Evolutionary conservation across 2,329 filamentous ascomycete genomes (phyloP).

Genomic region (Fusarium sulawesiense): DNA sequence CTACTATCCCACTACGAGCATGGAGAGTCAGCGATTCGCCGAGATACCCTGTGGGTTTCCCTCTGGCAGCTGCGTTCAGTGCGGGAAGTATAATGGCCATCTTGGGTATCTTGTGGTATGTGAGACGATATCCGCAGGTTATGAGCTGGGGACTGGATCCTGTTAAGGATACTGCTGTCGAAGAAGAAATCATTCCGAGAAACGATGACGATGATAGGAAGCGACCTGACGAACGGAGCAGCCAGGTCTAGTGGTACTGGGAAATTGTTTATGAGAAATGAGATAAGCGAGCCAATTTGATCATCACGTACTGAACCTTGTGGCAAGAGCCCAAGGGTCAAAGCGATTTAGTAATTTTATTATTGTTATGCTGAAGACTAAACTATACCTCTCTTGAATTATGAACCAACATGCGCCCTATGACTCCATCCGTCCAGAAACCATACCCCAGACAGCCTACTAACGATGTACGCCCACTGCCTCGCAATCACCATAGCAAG

Average conservation of each 20-base stretch:
- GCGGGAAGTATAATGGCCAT: slow-evolving; percentile 38
- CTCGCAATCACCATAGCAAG: not conserved
- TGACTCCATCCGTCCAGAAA: not conserved
- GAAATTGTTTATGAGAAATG: not conserved
- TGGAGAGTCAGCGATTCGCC: slow-evolving; percentile 42
- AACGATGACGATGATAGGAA: slow-evolving; percentile 8
- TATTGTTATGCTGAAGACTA: no score
- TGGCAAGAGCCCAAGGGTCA: no score
- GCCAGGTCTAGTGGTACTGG: not conserved
- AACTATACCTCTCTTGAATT: no score
- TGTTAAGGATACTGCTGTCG: not conserved
- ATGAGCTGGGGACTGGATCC: slow-evolving; percentile 29
- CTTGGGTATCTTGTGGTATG: slow-evolving; percentile 34
- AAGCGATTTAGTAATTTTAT: no score
- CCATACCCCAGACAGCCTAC: not conserved
- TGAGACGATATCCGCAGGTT: slow-evolving; percentile 29
- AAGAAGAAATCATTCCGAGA: not conserved
- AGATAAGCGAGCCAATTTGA: not conserved
- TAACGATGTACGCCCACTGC: not conserved
- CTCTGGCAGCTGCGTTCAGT: slow-evolving; percentile 33
- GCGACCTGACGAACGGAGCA: not conserved
- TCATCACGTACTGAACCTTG: not conserved
- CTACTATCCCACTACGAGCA: slow-evolving; percentile 36
- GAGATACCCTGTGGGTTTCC: slow-evolving; percentile 36
- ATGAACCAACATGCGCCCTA: not conserved